Evolutionary conservation across 495 filamentous ascomycete genomes (phyloP).

Genomic region (Trichoderma asperelloides): DNA sequence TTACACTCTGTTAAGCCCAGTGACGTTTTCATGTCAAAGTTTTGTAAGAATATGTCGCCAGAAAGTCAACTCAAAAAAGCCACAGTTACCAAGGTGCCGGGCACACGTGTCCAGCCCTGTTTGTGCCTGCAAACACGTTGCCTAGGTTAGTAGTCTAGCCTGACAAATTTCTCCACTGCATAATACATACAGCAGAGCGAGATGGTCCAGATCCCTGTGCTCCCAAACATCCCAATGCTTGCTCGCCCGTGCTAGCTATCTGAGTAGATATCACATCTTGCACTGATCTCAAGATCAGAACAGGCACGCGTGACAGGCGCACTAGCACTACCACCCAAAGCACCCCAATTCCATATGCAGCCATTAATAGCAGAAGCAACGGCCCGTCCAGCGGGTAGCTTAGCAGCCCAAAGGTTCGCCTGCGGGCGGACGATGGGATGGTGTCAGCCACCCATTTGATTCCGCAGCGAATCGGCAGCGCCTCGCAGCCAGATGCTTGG

Average conservation of each 20-base stretch:
- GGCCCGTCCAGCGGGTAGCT: constrained; percentile 6
- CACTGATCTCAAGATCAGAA: too few relatives aligned
- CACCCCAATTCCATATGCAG: neutral
- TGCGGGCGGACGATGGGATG: neutral
- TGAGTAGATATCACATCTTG: neutral
- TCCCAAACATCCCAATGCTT: neutral
- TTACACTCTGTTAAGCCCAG: too few relatives aligned
- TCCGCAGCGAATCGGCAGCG: neutral
- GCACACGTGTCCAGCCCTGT: too few relatives aligned
- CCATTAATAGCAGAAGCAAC: neutral
- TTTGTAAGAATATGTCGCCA: too few relatives aligned
- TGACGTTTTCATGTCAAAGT: too few relatives aligned
- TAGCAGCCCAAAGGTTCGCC: neutral
- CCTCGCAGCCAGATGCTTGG: neutral
- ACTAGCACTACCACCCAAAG: neutral
- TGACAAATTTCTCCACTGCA: too few relatives aligned
- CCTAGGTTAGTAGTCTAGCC: too few relatives aligned
- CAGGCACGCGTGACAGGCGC: neutral
- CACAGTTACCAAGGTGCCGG: too few relatives aligned
- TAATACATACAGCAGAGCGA: too few relatives aligned
- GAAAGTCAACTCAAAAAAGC: too few relatives aligned
- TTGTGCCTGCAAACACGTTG: too few relatives aligned
- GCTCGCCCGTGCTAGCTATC: neutral
- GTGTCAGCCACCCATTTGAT: neutral
- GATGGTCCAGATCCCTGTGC: too few relatives aligned